phyloP scores from a whole-genome alignment of 352 stramenopile species.

The Pythium periplocum region DNA sequence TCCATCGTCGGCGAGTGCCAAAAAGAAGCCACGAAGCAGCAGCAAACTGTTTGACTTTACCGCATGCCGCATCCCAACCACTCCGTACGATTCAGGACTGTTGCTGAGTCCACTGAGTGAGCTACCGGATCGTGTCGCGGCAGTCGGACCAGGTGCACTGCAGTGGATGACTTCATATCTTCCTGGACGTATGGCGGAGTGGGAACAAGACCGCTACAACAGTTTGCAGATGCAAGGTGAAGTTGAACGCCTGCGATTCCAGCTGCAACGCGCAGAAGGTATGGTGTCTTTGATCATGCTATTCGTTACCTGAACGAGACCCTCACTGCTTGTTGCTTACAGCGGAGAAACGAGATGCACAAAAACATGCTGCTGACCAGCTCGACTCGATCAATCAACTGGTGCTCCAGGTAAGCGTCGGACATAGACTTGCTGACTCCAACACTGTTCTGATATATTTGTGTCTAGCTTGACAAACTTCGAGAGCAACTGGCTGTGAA shows the following conservation, averaged over 20 bases:
- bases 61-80: constrained; percentile 51
- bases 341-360: constrained; percentile 71
- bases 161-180: constrained; percentile 73
- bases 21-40: constrained; percentile 40
- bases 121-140: constrained; percentile 59
- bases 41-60: constrained; percentile 63
- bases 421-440: not conserved
- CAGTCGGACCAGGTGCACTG: constrained; percentile 49
- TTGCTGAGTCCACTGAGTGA: constrained; percentile 70
- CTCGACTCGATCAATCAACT: constrained; percentile 82
- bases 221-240: constrained; percentile 77
- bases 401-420: constrained; percentile 44
- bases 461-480: constrained; percentile 52
- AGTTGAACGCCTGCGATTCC: constrained; percentile 67
- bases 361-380: constrained; percentile 70
- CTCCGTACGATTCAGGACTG: constrained; percentile 57
- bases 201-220: constrained; percentile 70
- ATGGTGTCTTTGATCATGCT: not conserved
- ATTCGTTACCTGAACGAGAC: not conserved
- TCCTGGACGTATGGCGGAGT: constrained; percentile 66
- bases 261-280: constrained; percentile 70
- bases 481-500: constrained; percentile 26
- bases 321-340: not conserved
- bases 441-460: constrained; percentile 1
- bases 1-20: constrained; percentile 8